Evolutionary conservation across 2,329 filamentous ascomycete genomes (phyloP), one percentile per base, ranked within the genome.

Genomic region (Lasiodiplodia sp.): DNA sequence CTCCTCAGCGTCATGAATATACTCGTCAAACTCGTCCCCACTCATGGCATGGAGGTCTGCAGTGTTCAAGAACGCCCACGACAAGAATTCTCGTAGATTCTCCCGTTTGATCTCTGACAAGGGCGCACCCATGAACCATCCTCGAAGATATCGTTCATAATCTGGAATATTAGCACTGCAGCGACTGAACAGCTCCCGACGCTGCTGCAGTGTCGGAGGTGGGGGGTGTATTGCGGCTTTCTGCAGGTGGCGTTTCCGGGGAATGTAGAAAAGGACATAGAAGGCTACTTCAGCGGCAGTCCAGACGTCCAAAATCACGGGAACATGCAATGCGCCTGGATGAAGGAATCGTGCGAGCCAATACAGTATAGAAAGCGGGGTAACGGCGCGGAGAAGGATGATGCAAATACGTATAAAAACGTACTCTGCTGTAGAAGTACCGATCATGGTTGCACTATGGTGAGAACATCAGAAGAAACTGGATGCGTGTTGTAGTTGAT

Each of bases 61-160:
- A 11, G 80, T 79, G 70, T 90, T 88, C 69, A 90, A 87, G 73
- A 92, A 88, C 1, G 87, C 89, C 91, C 91, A 93, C 10, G 86
- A 81, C 25, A 91, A 77, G 72, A 91, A 92, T 70, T 91, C 88
- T 71, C 83, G 85, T 65, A 92, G 78, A 73, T 92, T 91, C n/a
- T 92, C 89, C n/a, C 86, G 81, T 55, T 85, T 82, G 67, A 93
- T 87, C 40, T 90, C 87, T 21, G 81, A 76, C 1, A 82, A 68
- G 11, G 85, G 80, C 1, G 89, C 87, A 38, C 86, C 87, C n/a
- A 88, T 81, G 71, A 92, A 92, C 91, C 91, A 93, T 69, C 83
- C 82, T 60, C 80, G 82, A 52, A 93, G 71, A 73, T 91, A 92
- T 25, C 77, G 77, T 66, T 87, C 85, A 0, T 82, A 80, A 70